A percentile compares a stretch with the other conserved stretches of the same genome.
Evolutionary conservation across 257 asterid genomes (phyloP).

Genomic region (Verbascum thapsus): DNA sequence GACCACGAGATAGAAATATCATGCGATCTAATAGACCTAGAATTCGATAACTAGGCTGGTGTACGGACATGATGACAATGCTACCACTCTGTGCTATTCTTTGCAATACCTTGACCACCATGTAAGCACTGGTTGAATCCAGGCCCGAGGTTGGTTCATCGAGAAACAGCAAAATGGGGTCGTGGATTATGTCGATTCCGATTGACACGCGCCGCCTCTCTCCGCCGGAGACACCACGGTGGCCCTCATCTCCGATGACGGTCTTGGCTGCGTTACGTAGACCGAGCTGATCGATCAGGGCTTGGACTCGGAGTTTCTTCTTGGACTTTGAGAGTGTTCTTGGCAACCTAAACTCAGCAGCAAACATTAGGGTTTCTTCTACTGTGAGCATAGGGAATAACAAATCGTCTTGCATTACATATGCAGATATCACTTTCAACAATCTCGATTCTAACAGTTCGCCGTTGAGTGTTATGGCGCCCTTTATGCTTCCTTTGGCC

Average conservation of each 20-base stretch:
- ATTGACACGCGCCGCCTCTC: constrained; percentile 81
- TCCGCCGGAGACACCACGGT: constrained; percentile 67
- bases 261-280: constrained; percentile 45
- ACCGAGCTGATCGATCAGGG: constrained; percentile 49
- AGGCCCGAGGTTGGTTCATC: constrained; percentile 89
- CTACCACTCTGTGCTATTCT: constrained; percentile 79
- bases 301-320: constrained; percentile 44
- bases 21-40: constrained; percentile 59
- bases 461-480: constrained; percentile 54
- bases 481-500: constrained; percentile 57
- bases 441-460: constrained; percentile 53
- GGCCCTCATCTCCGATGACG: constrained; percentile 60
- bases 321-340: constrained; percentile 41
- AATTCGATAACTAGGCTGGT: constrained; percentile 78
- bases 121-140: constrained; percentile 77
- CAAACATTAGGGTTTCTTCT: constrained; percentile 71
- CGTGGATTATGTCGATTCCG: constrained; percentile 83
- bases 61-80: constrained; percentile 74
- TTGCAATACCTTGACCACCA: constrained; percentile 76
- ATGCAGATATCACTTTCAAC: constrained; percentile 63
- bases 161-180: constrained; percentile 66
- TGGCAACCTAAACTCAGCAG: constrained; percentile 74
- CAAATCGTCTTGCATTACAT: constrained; percentile 82
- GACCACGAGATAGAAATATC: constrained; percentile 64
- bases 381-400: constrained; percentile 75